Evolutionary conservation across 306 rosid species (phyloP).

Genomic region (Ochetophila trinervis): DNA sequence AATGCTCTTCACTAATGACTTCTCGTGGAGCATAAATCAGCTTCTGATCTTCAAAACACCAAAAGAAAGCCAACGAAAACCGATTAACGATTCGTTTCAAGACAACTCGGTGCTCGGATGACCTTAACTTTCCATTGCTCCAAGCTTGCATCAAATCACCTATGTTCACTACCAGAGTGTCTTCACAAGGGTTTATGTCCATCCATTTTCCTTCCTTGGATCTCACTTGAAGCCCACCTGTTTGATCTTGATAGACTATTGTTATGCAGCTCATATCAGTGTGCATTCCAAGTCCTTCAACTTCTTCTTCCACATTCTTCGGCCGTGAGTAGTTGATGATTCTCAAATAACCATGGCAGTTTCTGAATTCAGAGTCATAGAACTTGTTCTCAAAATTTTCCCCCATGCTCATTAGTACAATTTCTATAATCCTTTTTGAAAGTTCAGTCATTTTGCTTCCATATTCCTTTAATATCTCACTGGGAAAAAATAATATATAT

Average conservation of each 20-base stretch:
- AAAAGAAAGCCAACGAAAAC: conserved; percentile 65
- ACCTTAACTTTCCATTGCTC: conserved; percentile 65
- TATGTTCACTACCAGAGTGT: conserved; percentile 56
- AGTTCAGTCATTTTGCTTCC: conserved; percentile 61
- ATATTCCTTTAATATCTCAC: conserved; percentile 60
- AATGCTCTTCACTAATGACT: conserved; percentile 51
- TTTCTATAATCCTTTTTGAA: conserved; percentile 43
- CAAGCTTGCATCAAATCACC: conserved; percentile 78
- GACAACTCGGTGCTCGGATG: conserved; percentile 71
- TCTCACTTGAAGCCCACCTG: conserved; percentile 68
- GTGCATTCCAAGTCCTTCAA: conserved; percentile 71
- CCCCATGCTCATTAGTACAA: conserved; percentile 55
- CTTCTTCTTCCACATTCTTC: conserved; percentile 28
- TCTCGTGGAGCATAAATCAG: conserved; percentile 53
- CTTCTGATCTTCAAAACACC: conserved; percentile 69
- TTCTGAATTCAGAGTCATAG: conserved; percentile 47
- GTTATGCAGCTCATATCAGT: conserved; percentile 80
- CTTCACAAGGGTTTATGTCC: conserved; percentile 60
- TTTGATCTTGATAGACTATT: conserved; percentile 59
- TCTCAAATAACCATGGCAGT: conserved; percentile 66
- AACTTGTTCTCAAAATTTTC: conserved; percentile 44
- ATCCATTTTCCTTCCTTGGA: conserved; percentile 68
- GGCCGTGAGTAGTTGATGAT: conserved; percentile 57
- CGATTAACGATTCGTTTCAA: conserved; percentile 47
- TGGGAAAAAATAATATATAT: too few relatives aligned